These are phyloP conservation scores for Tetrapisispora namnaoensis DNA, from an alignment of 805 yeast species.

Conservation along the genomic window DNA sequence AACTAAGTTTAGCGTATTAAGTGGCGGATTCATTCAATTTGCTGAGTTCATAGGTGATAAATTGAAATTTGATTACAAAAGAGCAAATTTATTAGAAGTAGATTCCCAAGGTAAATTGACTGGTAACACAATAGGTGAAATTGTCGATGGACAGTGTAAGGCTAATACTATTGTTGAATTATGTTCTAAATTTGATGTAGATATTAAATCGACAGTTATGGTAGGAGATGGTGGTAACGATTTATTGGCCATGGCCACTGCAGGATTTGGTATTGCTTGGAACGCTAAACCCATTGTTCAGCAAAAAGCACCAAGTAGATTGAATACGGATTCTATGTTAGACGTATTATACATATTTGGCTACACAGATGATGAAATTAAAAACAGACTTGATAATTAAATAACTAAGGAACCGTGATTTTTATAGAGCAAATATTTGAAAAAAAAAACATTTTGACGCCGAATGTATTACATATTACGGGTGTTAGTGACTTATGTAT, in stretches of 20 bases:
- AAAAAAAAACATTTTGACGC: not conserved
- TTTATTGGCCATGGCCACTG: slow-evolving; percentile 79
- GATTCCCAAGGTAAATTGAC: slow-evolving; percentile 42
- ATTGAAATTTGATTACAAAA: slow-evolving; percentile 75
- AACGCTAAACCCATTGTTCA: slow-evolving; percentile 94
- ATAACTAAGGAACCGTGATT: not conserved
- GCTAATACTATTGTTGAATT: slow-evolving; percentile 60
- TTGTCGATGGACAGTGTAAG: slow-evolving; percentile 80
- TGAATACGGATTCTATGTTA: slow-evolving; percentile 62
- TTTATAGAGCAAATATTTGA: not conserved
- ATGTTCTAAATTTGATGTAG: slow-evolving; percentile 37
- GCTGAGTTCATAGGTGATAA: slow-evolving; percentile 63
- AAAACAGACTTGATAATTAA: not conserved
- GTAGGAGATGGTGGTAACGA: slow-evolving; percentile 98
- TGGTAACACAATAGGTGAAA: slow-evolving; percentile 69
- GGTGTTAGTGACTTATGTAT: not conserved
- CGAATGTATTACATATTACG: not conserved
- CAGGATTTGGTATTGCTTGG: slow-evolving; percentile 96
- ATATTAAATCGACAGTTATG: slow-evolving; percentile 53
- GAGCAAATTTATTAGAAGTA: slow-evolving; percentile 61
- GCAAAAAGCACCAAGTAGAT: slow-evolving; percentile 64
- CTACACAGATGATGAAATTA: slow-evolving; percentile 35
- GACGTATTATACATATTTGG: slow-evolving; percentile 82
- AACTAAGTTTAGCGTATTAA: slow-evolving; percentile 70
- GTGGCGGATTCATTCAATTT: slow-evolving; percentile 90